Evolutionary conservation across 106 monocot genomes (phyloP).

Genomic region (Gastrodia elata): DNA sequence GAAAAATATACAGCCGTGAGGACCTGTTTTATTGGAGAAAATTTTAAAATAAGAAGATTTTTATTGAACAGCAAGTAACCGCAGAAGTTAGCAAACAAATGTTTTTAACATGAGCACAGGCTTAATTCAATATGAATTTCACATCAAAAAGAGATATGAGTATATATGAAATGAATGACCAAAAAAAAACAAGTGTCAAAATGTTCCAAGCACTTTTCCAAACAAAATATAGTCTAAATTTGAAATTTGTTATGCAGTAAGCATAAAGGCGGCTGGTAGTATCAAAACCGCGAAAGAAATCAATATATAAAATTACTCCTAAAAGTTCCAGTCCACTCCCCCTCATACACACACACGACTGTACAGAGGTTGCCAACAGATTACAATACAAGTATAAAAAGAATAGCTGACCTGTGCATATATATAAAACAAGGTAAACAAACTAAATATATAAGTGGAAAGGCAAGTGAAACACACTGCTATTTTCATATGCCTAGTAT

Average conservation of each 20-base stretch:
- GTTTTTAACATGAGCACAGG: background rate
- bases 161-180: background rate
- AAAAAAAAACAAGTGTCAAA: background rate
- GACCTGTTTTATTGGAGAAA: slow-evolving; percentile 38
- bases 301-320: background rate
- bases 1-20: slow-evolving; percentile 82
- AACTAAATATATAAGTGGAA: too few species aligned
- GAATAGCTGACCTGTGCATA: too few species aligned
- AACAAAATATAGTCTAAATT: background rate
- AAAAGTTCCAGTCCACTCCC: background rate
- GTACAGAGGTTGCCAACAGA: too few species aligned
- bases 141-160: background rate
- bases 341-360: background rate
- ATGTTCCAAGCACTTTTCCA: background rate
- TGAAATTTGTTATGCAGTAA: background rate
- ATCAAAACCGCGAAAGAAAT: background rate
- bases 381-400: too few species aligned
- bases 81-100: background rate
- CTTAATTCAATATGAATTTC: background rate
- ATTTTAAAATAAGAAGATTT: background rate
- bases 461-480: too few species aligned
- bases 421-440: too few species aligned
- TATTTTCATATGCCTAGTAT: too few species aligned
- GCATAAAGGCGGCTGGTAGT: background rate
- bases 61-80: background rate